Evolutionary conservation across 148 eudicot species (phyloP), one percentile per base, ranked within the genome.

Genomic region (Amaranthus palmeri): DNA sequence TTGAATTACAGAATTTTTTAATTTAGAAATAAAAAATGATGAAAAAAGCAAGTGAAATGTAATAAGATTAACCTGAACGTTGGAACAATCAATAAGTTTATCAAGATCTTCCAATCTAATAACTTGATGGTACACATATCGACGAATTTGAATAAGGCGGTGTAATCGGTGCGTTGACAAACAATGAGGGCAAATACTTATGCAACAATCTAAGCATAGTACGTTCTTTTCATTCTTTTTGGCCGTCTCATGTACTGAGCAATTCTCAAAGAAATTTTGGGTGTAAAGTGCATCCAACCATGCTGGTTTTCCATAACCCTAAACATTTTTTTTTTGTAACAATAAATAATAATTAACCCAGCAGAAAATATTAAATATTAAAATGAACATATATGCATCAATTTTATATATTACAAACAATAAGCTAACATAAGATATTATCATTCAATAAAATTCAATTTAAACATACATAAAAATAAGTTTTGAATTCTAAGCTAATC

Each of bases 151-250:
- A 67, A 95, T 80, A 25, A 95, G 97, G 50, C 93, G 82, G 70
- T 95, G 99, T 48, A 78, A 76, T 40, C 96, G 88, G 80, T 95
- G 99, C 73, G 85, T 78, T 51, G 86, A 80, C 8, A 89, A 79
- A 68, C 99, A 95, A 44, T 95, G 98, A 12, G 98, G 99, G 71
- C 99, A 95, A 62, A 91, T 86, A 65, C 97, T 95, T 0, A 82
- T 78, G 78, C 97, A 91, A 69, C 99, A 95, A 82, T 95, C 99
- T 70, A 95, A 79, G 79, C 99, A 95, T 53, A 83, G 84, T 42
- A 95, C 85, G 61, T 95, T 95, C 82, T 88, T 95, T 84, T 95
- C 99, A 48, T 95, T 91, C 82, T 95, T 95, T 87, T 92, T 95
- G 4, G 92, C 87, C 10, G 72, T 81, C 70, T 88, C 99, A 69